A percentile compares a stretch with the other conserved stretches of the same genome.
Evolutionary conservation across 176 grass and related monocot species (phyloP).

Genomic region (Carex scoparia): DNA sequence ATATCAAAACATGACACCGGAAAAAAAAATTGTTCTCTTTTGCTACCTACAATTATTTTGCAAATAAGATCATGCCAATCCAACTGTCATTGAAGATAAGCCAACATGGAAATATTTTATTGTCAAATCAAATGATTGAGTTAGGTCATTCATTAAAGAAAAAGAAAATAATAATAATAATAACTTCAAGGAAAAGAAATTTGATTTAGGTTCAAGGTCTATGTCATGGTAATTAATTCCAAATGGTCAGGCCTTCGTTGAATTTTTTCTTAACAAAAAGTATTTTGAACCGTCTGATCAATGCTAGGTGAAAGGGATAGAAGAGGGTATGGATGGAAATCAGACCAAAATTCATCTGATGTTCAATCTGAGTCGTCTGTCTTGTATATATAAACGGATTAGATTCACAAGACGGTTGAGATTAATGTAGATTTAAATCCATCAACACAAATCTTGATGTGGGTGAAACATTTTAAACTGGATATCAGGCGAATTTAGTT

Average conservation of each 20-base stretch:
- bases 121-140: constrained; percentile 9
- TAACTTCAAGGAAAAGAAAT: neutral
- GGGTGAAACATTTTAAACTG: too few relatives aligned
- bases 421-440: too few relatives aligned
- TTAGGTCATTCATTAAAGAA: neutral
- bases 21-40: neutral
- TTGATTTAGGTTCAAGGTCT: constrained; percentile 8
- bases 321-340: too few relatives aligned
- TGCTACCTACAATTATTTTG: neutral
- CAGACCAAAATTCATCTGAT: too few relatives aligned
- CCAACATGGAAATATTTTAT: neutral
- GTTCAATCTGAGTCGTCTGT: too few relatives aligned
- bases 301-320: neutral
- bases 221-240: neutral
- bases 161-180: neutral
- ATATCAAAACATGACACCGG: neutral
- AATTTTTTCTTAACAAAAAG: neutral
- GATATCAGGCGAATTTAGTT: too few relatives aligned
- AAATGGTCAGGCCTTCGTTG: neutral
- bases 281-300: neutral
- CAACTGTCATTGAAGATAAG: constrained; percentile 4
- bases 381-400: too few relatives aligned
- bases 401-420: too few relatives aligned
- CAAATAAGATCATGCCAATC: neutral
- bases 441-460: too few relatives aligned